These are phyloP conservation scores for Leccinum pellstonianum DNA, from an alignment of 768 basidiomycete species.

Conservation along the genomic window DNA sequence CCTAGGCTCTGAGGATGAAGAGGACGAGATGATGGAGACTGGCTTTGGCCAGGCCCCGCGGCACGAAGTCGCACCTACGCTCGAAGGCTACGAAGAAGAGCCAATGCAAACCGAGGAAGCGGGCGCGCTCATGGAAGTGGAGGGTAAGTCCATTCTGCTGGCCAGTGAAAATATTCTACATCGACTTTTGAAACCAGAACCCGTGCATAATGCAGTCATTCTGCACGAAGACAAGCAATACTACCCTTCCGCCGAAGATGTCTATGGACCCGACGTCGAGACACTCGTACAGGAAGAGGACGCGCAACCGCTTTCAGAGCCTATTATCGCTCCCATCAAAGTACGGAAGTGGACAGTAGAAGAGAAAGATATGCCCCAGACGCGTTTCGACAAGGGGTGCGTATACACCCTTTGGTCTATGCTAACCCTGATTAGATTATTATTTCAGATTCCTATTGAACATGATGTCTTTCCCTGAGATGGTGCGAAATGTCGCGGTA, in stretches of 20 bases:
- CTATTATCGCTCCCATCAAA: constrained; percentile 94
- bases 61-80: constrained; percentile 47
- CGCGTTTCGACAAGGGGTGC: constrained; percentile 96
- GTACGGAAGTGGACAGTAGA: constrained; percentile 92
- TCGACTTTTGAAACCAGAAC: constrained; percentile 47
- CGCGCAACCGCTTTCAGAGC: constrained; percentile 90
- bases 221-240: constrained; percentile 98
- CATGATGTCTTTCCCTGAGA: constrained; percentile 87
- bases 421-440: constrained; percentile 10
- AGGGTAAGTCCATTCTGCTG: constrained; percentile 49
- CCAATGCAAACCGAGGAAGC: constrained; percentile 54
- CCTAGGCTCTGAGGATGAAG: constrained; percentile 77
- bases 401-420: constrained; percentile 22
- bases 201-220: constrained; percentile 77
- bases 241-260: constrained; percentile 88
- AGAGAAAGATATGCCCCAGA: constrained; percentile 94
- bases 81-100: constrained; percentile 85
- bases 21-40: constrained; percentile 54
- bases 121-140: constrained; percentile 79
- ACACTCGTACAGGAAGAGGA: constrained; percentile 98
- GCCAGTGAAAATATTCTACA: constrained; percentile 1
- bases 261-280: constrained; percentile 94
- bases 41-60: constrained; percentile 41
- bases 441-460: constrained; percentile 80
- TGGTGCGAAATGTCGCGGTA: constrained; percentile 94